Percentiles rank a stretch among this genome's conserved stretches.
These are phyloP conservation scores for Epichloe gansuensis DNA, from an alignment of 2,329 filamentous ascomycete genomes.

Conservation along the genomic window DNA sequence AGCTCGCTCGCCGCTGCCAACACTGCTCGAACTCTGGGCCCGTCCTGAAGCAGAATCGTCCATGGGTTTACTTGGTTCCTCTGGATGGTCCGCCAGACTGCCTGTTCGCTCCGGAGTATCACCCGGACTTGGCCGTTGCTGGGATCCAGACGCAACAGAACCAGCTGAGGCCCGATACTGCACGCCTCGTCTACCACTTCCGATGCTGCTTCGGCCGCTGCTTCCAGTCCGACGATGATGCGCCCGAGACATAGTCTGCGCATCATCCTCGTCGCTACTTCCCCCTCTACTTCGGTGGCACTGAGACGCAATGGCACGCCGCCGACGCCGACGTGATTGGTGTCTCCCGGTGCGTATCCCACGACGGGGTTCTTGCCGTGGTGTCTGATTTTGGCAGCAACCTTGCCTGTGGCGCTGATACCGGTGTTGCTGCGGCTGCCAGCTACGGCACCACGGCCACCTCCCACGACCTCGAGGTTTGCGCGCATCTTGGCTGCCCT, in stretches of 20 bases:
- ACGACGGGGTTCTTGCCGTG: constrained; percentile 70
- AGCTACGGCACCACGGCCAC: constrained; percentile 28
- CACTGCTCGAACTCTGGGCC: constrained; percentile 40
- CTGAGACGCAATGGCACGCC: constrained; percentile 85
- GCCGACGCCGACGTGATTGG: constrained; percentile 58
- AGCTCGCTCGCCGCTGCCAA: constrained; percentile 47
- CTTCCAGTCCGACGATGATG: constrained; percentile 62
- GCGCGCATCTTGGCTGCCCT: constrained; percentile 79
- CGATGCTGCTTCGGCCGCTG: constrained; percentile 60
- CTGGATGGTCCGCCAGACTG: constrained; percentile 35
- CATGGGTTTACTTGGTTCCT: constrained; percentile 13
- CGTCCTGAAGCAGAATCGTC: constrained; percentile 35
- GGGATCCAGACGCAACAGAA: constrained; percentile 26
- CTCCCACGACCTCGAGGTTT: constrained; percentile 67
- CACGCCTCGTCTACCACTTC: constrained; percentile 36
- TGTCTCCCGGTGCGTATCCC: constrained; percentile 61
- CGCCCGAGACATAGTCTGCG: constrained; percentile 31
- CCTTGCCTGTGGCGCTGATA: constrained; percentile 48
- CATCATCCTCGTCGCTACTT: constrained; percentile 65
- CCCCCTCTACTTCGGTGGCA: constrained; percentile 92
- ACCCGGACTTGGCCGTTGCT: constrained; percentile 34
- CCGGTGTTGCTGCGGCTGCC: constrained; percentile 48
- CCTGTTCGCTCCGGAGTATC: constrained; percentile 44
- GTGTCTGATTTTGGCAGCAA: constrained; percentile 78
- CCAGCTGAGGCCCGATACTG: constrained; percentile 41